These are phyloP conservation scores for Cordia subcordata DNA, from an alignment of 257 asterid species.

Conservation along the genomic window DNA sequence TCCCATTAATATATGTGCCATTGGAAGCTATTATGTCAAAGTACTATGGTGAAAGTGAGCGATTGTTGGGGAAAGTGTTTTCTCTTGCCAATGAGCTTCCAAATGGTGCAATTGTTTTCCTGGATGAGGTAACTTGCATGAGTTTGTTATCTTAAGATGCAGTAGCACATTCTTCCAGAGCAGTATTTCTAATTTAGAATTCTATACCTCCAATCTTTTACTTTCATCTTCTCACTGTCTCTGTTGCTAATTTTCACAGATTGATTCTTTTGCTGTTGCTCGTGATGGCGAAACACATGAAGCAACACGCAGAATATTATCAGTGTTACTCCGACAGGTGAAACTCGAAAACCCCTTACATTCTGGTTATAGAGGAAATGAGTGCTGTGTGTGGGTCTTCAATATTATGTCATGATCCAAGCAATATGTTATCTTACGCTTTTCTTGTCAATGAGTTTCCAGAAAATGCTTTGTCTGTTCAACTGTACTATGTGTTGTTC, in stretches of 20 bases:
- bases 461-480: neutral
- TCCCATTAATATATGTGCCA: slow-evolving; percentile 86
- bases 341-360: neutral
- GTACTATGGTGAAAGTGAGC: slow-evolving; percentile 94
- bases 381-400: neutral
- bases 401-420: neutral
- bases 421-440: neutral
- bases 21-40: slow-evolving; percentile 91
- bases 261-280: slow-evolving; percentile 89
- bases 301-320: slow-evolving; percentile 85
- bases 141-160: neutral
- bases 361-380: too few species aligned
- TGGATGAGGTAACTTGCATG: slow-evolving; percentile 70
- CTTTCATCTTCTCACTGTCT: slow-evolving; percentile 3
- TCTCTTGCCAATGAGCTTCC: slow-evolving; percentile 83
- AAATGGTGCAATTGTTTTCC: slow-evolving; percentile 79
- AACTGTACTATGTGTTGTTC: neutral
- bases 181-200: neutral
- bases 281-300: slow-evolving; percentile 95
- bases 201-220: slow-evolving; percentile 4
- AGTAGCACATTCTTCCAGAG: neutral
- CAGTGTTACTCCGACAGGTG: slow-evolving; percentile 92
- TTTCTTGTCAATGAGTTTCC: neutral
- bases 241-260: slow-evolving; percentile 38
- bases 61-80: slow-evolving; percentile 83